phyloP scores from a whole-genome alignment of 2,329 filamentous ascomycete genomes.

The Pseudogymnoascus sp. region DNA sequence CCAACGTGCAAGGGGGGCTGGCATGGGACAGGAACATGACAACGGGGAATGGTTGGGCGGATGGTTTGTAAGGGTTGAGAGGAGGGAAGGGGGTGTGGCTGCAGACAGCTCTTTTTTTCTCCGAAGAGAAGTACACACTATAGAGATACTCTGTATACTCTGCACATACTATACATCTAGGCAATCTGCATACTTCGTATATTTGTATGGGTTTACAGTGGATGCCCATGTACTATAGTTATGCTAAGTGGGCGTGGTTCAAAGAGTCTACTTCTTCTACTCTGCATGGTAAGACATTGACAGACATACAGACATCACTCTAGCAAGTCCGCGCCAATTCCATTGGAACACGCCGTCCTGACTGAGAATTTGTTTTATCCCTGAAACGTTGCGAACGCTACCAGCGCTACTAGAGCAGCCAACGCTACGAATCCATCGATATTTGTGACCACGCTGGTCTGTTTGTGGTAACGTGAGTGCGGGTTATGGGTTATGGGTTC shows the following conservation, averaged over 20 bases:
- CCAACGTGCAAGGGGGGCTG: neutral
- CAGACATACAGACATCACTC: neutral
- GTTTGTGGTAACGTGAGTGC: neutral
- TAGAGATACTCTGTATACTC: neutral
- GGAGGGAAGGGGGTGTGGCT: neutral
- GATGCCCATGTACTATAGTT: neutral
- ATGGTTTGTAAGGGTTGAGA: neutral
- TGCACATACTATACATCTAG: neutral
- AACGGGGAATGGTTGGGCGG: neutral
- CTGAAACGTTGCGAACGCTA: neutral
- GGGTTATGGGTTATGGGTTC: neutral
- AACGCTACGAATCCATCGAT: neutral
- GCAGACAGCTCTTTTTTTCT: neutral
- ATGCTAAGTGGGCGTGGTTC: neutral
- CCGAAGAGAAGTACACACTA: neutral
- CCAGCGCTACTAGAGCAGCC: neutral
- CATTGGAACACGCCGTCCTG: neutral
- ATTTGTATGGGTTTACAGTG: neutral
- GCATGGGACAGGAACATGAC: neutral
- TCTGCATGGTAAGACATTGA: neutral
- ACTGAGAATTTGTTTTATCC: neutral
- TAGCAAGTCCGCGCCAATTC: neutral
- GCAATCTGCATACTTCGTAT: neutral
- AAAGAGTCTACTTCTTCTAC: neutral
- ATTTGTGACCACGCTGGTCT: neutral